These are phyloP conservation scores for Zygosaccharomyces pseudobailii DNA, from an alignment of 1,139 yeast genomes.

Conservation along the genomic window DNA sequence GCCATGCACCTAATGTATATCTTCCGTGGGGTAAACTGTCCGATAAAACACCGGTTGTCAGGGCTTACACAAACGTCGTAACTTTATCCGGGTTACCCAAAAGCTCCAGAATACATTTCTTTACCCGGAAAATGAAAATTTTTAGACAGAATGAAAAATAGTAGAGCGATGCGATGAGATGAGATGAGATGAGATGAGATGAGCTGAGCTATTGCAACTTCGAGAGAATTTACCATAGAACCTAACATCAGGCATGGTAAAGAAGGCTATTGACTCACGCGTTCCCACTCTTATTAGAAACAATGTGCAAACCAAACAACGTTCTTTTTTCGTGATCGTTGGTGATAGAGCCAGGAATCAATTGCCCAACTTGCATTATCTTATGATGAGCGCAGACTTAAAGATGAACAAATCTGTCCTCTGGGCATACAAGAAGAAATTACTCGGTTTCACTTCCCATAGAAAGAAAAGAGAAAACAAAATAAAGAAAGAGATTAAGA, in stretches of 20 bases:
- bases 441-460: slow-evolving; percentile 91
- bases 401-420: slow-evolving; percentile 95
- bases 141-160: neutral
- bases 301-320: slow-evolving; percentile 89
- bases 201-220: neutral
- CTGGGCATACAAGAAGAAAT: slow-evolving; percentile 96
- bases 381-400: slow-evolving; percentile 92
- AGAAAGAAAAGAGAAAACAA: slow-evolving; percentile 91
- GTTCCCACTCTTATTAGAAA: slow-evolving; percentile 91
- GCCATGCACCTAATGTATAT: no score
- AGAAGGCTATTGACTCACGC: slow-evolving; percentile 93
- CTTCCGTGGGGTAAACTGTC: neutral
- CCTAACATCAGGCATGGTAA: slow-evolving; percentile 52
- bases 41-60: neutral
- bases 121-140: slow-evolving; percentile 1
- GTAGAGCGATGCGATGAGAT: slow-evolving; percentile 21
- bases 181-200: slow-evolving; percentile 23
- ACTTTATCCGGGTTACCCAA: neutral
- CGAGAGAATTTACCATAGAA: neutral
- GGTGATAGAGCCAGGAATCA: slow-evolving; percentile 97
- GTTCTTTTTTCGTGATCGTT: slow-evolving; percentile 90
- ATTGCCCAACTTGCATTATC: slow-evolving; percentile 89
- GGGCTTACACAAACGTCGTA: neutral
- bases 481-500: slow-evolving; percentile 87
- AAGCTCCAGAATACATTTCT: no score